phyloP scores from a whole-genome alignment of 2,329 filamentous ascomycete species.

The Fusarium irregulare region DNA sequence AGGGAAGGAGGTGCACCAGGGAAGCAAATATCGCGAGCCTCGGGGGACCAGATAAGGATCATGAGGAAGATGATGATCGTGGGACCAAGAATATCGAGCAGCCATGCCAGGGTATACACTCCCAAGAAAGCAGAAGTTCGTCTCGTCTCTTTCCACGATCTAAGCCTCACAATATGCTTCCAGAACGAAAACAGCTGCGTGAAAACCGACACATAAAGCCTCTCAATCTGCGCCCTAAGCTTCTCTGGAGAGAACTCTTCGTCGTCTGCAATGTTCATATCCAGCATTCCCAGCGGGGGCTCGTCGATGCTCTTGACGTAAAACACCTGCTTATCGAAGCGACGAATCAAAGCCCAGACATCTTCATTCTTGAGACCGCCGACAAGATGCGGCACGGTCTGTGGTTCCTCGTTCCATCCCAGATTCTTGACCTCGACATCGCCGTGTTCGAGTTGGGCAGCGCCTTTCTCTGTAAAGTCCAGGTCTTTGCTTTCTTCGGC shows the following conservation, averaged over 20 bases:
- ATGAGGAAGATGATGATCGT: constrained; percentile 69
- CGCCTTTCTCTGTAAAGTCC: constrained; percentile 55
- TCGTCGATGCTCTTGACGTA: constrained; percentile 73
- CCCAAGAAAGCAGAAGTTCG: constrained; percentile 72
- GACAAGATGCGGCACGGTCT: constrained; percentile 70
- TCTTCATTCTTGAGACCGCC: constrained; percentile 78
- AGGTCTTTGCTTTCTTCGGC: constrained; percentile 48
- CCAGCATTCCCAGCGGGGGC: constrained; percentile 71
- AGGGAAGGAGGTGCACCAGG: constrained; percentile 81
- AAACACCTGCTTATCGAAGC: constrained; percentile 78
- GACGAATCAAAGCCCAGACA: constrained; percentile 75
- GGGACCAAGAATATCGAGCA: constrained; percentile 76
- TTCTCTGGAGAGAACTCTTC: constrained; percentile 90
- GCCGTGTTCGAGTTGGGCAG: constrained; percentile 59
- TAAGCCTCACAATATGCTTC: constrained; percentile 80
- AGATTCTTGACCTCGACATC: constrained; percentile 70
- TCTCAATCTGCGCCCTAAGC: constrained; percentile 79
- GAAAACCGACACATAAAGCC: constrained; percentile 83
- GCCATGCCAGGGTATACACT: constrained; percentile 74
- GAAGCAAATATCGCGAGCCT: constrained; percentile 72
- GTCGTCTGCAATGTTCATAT: constrained; percentile 83
- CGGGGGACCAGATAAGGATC: constrained; percentile 73
- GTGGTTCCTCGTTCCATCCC: constrained; percentile 74
- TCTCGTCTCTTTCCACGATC: constrained; percentile 81
- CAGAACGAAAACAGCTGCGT: constrained; percentile 72